A percentile compares a stretch with the other conserved stretches of the same genome.
phyloP scores from a whole-genome alignment of 2,329 filamentous ascomycete genomes.

The Alternaria conjuncta region DNA sequence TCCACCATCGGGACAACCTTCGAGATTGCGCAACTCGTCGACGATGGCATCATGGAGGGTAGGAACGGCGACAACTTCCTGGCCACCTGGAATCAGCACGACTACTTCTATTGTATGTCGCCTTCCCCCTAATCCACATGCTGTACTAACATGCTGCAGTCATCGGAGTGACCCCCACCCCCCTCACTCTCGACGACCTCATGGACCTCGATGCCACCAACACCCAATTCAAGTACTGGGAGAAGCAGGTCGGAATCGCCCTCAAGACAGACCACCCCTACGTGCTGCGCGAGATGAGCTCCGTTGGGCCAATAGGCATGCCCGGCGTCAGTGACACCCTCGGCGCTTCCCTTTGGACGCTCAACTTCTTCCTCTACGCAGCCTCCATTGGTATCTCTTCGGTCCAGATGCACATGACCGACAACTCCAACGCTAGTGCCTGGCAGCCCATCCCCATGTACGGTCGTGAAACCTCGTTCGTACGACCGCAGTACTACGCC shows the following conservation, averaged over 20 bases:
- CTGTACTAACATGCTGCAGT: conserved; percentile 36
- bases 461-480: conserved; percentile 51
- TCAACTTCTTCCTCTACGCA: conserved; percentile 60
- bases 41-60: conserved; percentile 48
- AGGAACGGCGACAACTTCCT: conserved; percentile 49
- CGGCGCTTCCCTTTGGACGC: conserved; percentile 58
- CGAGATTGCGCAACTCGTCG: conserved; percentile 51
- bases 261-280: conserved; percentile 54
- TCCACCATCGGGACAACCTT: conserved; percentile 61
- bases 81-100: conserved; percentile 60
- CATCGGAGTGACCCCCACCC: conserved; percentile 54
- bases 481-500: conserved; percentile 59
- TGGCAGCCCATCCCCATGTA: conserved; percentile 56
- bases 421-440: conserved; percentile 59
- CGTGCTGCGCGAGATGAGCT: conserved; percentile 60
- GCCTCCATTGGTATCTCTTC: conserved; percentile 56
- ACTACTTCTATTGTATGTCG: conserved; percentile 58
- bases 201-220: conserved; percentile 57
- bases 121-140: not conserved
- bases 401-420: conserved; percentile 62
- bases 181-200: conserved; percentile 54
- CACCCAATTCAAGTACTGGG: conserved; percentile 57
- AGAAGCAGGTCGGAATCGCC: conserved; percentile 52
- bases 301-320: conserved; percentile 58
- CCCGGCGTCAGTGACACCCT: conserved; percentile 57